Base-by-base conservation (phyloP, 805 yeast species). In the Starmerella bombi region DNA sequence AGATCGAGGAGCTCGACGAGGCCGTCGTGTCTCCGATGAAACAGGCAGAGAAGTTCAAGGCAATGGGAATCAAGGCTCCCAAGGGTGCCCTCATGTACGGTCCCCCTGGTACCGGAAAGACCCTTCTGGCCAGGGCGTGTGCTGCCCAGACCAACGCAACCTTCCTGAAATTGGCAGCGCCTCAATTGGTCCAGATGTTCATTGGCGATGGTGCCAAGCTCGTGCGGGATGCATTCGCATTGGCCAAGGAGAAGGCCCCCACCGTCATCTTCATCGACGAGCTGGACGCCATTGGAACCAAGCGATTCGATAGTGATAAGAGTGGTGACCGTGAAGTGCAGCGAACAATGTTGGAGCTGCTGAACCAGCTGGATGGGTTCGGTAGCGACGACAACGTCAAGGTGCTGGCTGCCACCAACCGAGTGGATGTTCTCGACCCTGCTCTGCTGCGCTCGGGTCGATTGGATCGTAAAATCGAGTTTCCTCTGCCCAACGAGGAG, bases 101-200 rank as follows among this genome's bases (percentile, higher is more conserved):
- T 28, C 97, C 99, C 7, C 99, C 99, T 40, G 99, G 99, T 61
- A 91, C 98, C 1, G 99, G 99, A 61, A 91, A 91, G 64, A 91
- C 98, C 2, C 67, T 91, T 46, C 70, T 91, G 51, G 99, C 99
- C 8, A 77, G 95, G 60, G 98, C 98, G 1, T 93, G 96, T 66
- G 99, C 99, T 19, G 95, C 96, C 40, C 97, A 91, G 62, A 83
- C 97, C 1, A 85, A 86, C 62, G 98, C 98, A 14, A 91, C 98
- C 0, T 91, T 91, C 60, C 70, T 91, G 59, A 83, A 93, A 59
- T 72, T 91, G 42, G 97, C 96, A 1, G 99, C 97, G 28, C 95
- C 98, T 7, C 98, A 91, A 63, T 75, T 91, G 50, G 96, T 91
- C 41, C 98, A 91, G 60, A 91, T 91, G 85, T 91, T 86, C 57